A percentile compares a stretch with the other conserved stretches of the same genome.
phyloP scores from a whole-genome alignment of 371 early-diverging fungal genomes.

The Mucor velutinosus region DNA sequence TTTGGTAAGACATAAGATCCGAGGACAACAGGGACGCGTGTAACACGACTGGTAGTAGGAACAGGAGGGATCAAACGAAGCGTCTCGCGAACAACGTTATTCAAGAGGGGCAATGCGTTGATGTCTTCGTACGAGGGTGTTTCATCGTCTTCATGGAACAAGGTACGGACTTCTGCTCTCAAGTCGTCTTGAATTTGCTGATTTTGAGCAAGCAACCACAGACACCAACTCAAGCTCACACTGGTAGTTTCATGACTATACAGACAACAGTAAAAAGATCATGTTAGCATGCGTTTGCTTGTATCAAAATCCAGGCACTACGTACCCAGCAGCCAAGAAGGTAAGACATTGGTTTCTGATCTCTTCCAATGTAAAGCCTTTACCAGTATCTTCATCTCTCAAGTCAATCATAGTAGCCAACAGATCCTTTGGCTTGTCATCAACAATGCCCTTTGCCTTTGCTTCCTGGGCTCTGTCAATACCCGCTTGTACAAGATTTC shows the following conservation, averaged over 20 bases:
- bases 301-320: neutral
- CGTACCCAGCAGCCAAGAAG: constrained; percentile 50
- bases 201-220: constrained; percentile 52
- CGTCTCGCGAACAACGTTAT: constrained; percentile 56
- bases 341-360: constrained; percentile 38
- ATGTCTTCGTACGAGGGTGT: constrained; percentile 49
- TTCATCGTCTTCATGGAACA: constrained; percentile 22
- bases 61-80: constrained; percentile 58
- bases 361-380: constrained; percentile 33
- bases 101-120: constrained; percentile 46
- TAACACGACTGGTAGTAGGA: constrained; percentile 46
- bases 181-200: constrained; percentile 48
- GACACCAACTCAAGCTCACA: constrained; percentile 56
- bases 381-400: constrained; percentile 38
- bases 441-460: constrained; percentile 9
- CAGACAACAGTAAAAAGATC: neutral
- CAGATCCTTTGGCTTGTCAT: constrained; percentile 29
- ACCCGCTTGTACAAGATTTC: constrained; percentile 43
- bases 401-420: constrained; percentile 36
- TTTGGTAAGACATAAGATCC: constrained; percentile 55
- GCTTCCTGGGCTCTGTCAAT: constrained; percentile 25
- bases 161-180: constrained; percentile 39
- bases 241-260: constrained; percentile 59
- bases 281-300: neutral
- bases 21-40: constrained; percentile 43